Evolutionary conservation across 495 filamentous ascomycete species (phyloP).

Genomic region (Recurvomyces mirabilis): DNA sequence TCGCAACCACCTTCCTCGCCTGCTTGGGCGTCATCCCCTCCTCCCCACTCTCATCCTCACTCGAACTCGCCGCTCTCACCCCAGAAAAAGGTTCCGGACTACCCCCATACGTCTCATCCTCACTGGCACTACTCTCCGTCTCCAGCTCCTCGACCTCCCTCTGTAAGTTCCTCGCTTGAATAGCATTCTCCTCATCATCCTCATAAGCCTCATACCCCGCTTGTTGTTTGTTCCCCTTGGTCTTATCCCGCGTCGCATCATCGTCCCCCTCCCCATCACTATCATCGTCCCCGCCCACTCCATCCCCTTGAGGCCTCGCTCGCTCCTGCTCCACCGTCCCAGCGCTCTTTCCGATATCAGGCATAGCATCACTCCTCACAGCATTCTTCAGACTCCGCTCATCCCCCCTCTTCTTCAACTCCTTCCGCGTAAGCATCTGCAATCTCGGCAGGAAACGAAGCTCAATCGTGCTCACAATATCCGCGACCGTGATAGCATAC

Average conservation of each 20-base stretch:
- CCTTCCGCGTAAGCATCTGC: constrained; percentile 53
- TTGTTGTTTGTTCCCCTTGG: constrained; percentile 60
- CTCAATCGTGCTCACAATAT: constrained; percentile 72
- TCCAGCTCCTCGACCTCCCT: constrained; percentile 40
- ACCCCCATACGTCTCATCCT: constrained; percentile 25
- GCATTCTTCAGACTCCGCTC: constrained; percentile 44
- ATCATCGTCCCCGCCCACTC: constrained; percentile 49
- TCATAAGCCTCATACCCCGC: constrained; percentile 85
- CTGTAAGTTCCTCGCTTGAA: constrained; percentile 46
- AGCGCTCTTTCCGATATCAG: constrained; percentile 68
- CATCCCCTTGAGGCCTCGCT: constrained; percentile 31
- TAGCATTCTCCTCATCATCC: constrained; percentile 69
- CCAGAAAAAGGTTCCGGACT: constrained; percentile 14
- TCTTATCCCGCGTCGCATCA: constrained; percentile 73
- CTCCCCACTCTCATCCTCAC: constrained; percentile 36
- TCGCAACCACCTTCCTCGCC: constrained; percentile 34
- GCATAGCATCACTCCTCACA: constrained; percentile 53
- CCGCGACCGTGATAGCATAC: constrained; percentile 67
- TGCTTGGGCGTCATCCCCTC: constrained; percentile 48
- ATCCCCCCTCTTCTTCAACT: constrained; percentile 65
- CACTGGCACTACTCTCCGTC: constrained; percentile 2
- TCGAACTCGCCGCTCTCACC: neutral
- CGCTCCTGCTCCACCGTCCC: constrained; percentile 55
- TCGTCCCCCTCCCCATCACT: constrained; percentile 69
- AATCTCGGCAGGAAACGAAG: constrained; percentile 63